Evolutionary conservation across 192 early-diverging fungal genomes (phyloP), one percentile per base, ranked within the genome.

Genomic region (Linnemannia zychae): DNA sequence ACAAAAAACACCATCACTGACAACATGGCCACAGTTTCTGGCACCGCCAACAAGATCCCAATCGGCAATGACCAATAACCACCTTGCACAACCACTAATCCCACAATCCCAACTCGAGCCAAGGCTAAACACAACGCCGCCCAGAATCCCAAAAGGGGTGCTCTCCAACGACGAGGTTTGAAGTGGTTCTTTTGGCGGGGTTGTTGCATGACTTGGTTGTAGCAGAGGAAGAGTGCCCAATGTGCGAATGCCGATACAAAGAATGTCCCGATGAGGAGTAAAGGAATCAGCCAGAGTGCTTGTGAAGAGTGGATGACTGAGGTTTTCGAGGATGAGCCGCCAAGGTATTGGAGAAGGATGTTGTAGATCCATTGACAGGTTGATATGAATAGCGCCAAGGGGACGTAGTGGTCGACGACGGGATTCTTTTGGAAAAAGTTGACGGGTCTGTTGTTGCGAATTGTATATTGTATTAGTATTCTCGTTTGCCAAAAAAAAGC

Each of bases 291-390:
- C 83, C 83, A 85, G 20, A 85, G 77, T 2, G 83, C 77, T 16
- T 85, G 74, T 6, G 77, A 50, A 13, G 83, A 85, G 63, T 76
- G 83, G 28, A 85, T 66, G 20, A 85, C 76, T 18, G 67, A 75
- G 13, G 63, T 49, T 1, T 18, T 79, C 0, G 68, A 68, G 28
- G 75, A 77, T 3, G 75, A 76, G 20, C 83, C 82, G 16, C 74
- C 83, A n/a, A 85, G 71, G 60, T 85, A 85, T 31, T 79, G 76
- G 67, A 85, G 77, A 3, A 85, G 46, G 52, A 85, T 74, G 40
- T 85, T 85, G 71, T 79, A 85, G 44, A 85, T 85, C 83, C 83
- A 85, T 72, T 85, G 83, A 28, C 83, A 85, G 28, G 83, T 85
- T 24, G 83, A 85, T 11, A 85, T 76, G n/a, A 85, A 85, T 20